These are phyloP conservation scores for Yamadazyma atlantica DNA, from an alignment of 1,139 yeast species.

Conservation along the genomic window DNA sequence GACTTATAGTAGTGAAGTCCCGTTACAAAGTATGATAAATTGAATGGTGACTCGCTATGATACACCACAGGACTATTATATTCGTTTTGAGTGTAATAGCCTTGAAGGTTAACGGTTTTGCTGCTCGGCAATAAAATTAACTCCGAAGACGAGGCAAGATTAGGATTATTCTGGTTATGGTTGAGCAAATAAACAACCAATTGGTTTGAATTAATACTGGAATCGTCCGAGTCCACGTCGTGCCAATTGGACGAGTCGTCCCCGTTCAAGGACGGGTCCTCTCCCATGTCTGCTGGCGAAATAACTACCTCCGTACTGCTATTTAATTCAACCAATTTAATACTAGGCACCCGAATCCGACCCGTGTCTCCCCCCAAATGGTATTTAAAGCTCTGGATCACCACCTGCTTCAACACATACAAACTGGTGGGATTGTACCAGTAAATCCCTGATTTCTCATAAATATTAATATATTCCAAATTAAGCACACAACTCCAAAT, in stretches of 20 bases:
- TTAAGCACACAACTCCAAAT: constrained; percentile 1
- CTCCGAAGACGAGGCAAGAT: constrained; percentile 1
- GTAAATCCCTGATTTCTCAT: neutral
- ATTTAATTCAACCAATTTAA: constrained; percentile 1
- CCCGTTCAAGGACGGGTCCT: too few relatives aligned
- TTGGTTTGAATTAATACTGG: neutral
- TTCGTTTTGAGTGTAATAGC: constrained; percentile 1
- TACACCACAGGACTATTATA: neutral
- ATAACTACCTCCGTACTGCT: neutral
- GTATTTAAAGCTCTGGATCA: neutral
- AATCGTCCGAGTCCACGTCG: neutral
- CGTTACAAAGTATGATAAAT: neutral
- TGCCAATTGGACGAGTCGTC: neutral
- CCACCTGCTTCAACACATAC: neutral
- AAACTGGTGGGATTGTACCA: constrained; percentile 2
- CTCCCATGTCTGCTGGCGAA: neutral
- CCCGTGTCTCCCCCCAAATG: neutral
- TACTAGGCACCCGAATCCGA: neutral
- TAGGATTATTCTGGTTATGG: neutral
- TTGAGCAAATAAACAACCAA: neutral
- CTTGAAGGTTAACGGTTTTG: neutral
- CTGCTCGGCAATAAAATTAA: neutral
- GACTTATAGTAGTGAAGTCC: neutral
- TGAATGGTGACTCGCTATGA: neutral
- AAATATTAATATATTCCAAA: neutral